These are phyloP conservation scores for Yamadazyma philogaea DNA, from an alignment of 805 yeast genomes.

Conservation along the genomic window DNA sequence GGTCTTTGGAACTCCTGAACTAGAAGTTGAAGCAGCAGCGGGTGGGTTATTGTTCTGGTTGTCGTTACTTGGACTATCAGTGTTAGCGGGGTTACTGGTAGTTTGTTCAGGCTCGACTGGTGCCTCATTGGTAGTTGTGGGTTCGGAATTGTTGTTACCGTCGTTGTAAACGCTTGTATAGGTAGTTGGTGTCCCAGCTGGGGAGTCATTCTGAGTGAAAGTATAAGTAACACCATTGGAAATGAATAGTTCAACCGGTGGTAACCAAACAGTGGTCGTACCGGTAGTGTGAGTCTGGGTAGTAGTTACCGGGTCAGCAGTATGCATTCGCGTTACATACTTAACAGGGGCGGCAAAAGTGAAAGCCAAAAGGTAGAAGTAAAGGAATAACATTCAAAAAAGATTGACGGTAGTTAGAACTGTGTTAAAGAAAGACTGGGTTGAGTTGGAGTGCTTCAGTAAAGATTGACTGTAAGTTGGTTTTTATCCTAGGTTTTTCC, in stretches of 20 bases:
- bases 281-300: conserved; percentile 42
- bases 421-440: conserved; percentile 6
- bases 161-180: conserved; percentile 22
- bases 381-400: conserved; percentile 12
- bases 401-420: conserved; percentile 1
- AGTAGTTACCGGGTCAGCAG: conserved; percentile 53
- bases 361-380: conserved; percentile 19
- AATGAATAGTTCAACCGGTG: conserved; percentile 51
- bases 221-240: conserved; percentile 53
- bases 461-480: conserved; percentile 1
- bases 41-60: conserved; percentile 16
- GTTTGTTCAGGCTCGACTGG: conserved; percentile 8
- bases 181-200: conserved; percentile 36
- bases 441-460: neutral
- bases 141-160: conserved; percentile 28
- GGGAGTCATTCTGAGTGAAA: conserved; percentile 36
- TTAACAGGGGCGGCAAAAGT: conserved; percentile 33
- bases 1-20: no score
- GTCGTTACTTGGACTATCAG: conserved; percentile 8
- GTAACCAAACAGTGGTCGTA: conserved; percentile 47
- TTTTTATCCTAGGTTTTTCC: neutral
- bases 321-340: conserved; percentile 51
- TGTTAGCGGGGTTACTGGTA: conserved; percentile 8
- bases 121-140: conserved; percentile 14
- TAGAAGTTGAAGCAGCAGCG: neutral